These are phyloP conservation scores for Biscogniauxia sp. DNA, from an alignment of 2,329 filamentous ascomycete species.

Conservation along the genomic window DNA sequence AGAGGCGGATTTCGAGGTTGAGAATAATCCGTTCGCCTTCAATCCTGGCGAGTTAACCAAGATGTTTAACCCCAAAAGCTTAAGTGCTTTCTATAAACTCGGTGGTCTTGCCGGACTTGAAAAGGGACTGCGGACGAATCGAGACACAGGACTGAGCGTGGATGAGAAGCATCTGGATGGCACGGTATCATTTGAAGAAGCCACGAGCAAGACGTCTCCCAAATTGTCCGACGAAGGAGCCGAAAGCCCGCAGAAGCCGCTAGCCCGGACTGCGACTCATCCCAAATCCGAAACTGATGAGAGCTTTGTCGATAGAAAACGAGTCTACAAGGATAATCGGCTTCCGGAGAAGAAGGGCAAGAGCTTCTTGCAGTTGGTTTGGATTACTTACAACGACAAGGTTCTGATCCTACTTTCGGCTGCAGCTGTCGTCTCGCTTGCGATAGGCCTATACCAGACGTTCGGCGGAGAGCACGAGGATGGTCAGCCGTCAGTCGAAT, in stretches of 20 bases:
- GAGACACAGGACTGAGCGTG: constrained; percentile 69
- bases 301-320: constrained; percentile 61
- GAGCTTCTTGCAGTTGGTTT: constrained; percentile 69
- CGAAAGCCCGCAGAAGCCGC: constrained; percentile 20
- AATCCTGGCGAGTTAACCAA: constrained; percentile 81
- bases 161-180: constrained; percentile 71
- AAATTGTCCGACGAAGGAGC: constrained; percentile 36
- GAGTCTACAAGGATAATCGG: constrained; percentile 69
- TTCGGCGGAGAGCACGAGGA: constrained; percentile 57
- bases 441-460: constrained; percentile 72
- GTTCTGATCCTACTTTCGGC: constrained; percentile 69
- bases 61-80: constrained; percentile 83
- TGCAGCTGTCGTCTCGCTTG: constrained; percentile 70
- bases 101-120: constrained; percentile 78
- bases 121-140: constrained; percentile 71
- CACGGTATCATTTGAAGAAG: constrained; percentile 70
- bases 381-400: constrained; percentile 84
- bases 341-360: constrained; percentile 74
- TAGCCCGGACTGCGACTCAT: constrained; percentile 18
- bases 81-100: constrained; percentile 76
- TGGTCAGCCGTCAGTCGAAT: constrained; percentile 61
- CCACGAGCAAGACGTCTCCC: constrained; percentile 39
- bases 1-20: constrained; percentile 71
- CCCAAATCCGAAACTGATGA: constrained; percentile 25
- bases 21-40: constrained; percentile 83